These are phyloP conservation scores for Lanmaoa pseudosensibilis DNA, from an alignment of 768 basidiomycete genomes.

Conservation along the genomic window DNA sequence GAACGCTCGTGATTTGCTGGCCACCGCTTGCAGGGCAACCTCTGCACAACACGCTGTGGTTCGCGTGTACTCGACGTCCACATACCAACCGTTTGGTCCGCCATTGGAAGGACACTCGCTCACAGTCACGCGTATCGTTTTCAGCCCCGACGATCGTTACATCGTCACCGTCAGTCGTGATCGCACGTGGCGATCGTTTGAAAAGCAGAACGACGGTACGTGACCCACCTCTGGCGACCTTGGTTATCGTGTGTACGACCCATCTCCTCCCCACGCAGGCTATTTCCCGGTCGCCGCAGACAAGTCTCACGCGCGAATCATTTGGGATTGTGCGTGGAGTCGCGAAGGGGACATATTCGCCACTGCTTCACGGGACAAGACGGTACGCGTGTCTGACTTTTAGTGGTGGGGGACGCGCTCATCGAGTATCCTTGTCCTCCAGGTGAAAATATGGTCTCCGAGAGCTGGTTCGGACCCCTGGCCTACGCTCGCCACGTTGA, in stretches of 20 bases:
- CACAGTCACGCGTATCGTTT: conserved; percentile 87
- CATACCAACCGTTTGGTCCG: conserved; percentile 67
- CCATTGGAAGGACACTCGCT: conserved; percentile 82
- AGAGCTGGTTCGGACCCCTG: conserved; percentile 45
- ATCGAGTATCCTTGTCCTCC: neutral
- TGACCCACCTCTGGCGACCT: neutral
- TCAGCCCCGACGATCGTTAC: conserved; percentile 80
- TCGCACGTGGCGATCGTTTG: conserved; percentile 86
- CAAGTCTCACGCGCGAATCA: conserved; percentile 88
- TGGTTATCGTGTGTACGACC: neutral
- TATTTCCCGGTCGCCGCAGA: conserved; percentile 66
- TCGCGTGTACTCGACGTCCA: conserved; percentile 72
- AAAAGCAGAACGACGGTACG: conserved; percentile 45
- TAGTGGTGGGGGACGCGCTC: neutral
- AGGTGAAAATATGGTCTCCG: conserved; percentile 85
- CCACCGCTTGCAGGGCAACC: conserved; percentile 90
- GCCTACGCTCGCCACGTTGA: conserved; percentile 59
- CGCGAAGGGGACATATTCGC: conserved; percentile 76
- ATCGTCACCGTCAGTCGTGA: conserved; percentile 89
- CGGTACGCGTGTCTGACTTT: conserved; percentile 45
- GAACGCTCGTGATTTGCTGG: conserved; percentile 63
- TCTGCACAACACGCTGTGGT: conserved; percentile 87
- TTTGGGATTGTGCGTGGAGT: conserved; percentile 95
- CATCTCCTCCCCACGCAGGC: conserved; percentile 40
- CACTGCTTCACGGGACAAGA: conserved; percentile 95